Percentiles rank a stretch among this genome's conserved stretches.
These are phyloP conservation scores for Diplosphaera chodatii DNA, from an alignment of 139 green algal species.

Conservation along the genomic window DNA sequence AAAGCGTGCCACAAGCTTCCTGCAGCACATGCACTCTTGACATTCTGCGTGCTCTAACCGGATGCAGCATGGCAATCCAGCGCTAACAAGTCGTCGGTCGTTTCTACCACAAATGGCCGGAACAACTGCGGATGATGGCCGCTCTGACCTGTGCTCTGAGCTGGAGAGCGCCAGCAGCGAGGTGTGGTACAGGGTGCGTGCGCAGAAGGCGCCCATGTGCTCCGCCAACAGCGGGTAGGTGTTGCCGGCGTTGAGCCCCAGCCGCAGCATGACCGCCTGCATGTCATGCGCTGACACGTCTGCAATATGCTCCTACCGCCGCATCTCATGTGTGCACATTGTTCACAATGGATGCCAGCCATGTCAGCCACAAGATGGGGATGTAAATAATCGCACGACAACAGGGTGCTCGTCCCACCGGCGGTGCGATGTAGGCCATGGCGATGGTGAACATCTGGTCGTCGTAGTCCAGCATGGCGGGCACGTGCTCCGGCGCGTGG, in stretches of 20 bases:
- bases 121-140: no score
- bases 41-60: no score
- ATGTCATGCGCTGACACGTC: no score
- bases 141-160: background rate
- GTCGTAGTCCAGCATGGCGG: conserved; percentile 62
- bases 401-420: conserved; percentile 29
- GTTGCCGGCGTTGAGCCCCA: conserved; percentile 21
- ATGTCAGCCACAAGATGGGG: no score
- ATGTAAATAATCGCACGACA: no score
- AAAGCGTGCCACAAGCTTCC: conserved; percentile 39
- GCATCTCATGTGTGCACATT: no score
- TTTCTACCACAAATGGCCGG: no score
- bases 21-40: no score
- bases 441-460: conserved; percentile 46
- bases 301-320: no score
- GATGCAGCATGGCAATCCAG: background rate
- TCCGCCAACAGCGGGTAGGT: conserved; percentile 66
- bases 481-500: conserved; percentile 73
- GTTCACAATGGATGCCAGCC: no score
- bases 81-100: no score
- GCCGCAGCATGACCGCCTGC: conserved; percentile 63
- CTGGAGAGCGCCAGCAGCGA: conserved; percentile 64
- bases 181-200: conserved; percentile 80
- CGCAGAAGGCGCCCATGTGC: conserved; percentile 72
- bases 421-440: conserved; percentile 85